These are phyloP conservation scores for Byssochlamys sp. DNA, from an alignment of 2,329 filamentous ascomycete species.

Conservation along the genomic window DNA sequence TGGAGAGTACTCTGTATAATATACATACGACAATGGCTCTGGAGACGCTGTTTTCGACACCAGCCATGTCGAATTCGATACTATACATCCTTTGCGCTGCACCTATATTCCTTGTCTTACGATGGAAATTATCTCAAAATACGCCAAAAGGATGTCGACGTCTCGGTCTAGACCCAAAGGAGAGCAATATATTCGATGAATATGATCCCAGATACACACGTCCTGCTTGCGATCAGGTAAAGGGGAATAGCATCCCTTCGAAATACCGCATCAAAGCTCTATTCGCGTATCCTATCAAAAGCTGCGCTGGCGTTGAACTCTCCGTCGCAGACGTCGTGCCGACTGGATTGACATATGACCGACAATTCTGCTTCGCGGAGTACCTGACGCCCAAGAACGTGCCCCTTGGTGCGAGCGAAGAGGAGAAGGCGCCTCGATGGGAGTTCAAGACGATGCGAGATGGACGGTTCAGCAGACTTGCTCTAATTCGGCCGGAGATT, in stretches of 20 bases:
- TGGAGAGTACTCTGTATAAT: too few species aligned
- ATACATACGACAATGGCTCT: too few species aligned
- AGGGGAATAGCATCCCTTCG: conserved; percentile 20
- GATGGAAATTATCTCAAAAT: background rate
- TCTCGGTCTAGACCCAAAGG: conserved; percentile 37
- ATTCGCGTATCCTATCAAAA: conserved; percentile 75
- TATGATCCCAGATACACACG: conserved; percentile 42
- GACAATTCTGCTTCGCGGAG: conserved; percentile 74
- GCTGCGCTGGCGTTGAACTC: conserved; percentile 68
- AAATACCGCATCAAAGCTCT: conserved; percentile 55
- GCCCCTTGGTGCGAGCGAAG: conserved; percentile 10
- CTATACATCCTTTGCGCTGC: conserved; percentile 6
- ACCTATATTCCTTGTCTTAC: conserved; percentile 7
- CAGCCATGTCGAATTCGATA: background rate
- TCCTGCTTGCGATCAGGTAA: conserved; percentile 20
- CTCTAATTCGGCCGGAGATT: conserved; percentile 56
- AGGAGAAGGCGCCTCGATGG: conserved; percentile 38
- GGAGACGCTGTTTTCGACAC: background rate
- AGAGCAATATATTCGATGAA: conserved; percentile 49
- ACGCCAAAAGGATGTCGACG: conserved; percentile 42
- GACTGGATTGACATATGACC: conserved; percentile 67
- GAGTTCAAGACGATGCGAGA: conserved; percentile 35
- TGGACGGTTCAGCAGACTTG: conserved; percentile 49
- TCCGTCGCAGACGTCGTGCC: conserved; percentile 53
- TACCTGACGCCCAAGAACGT: conserved; percentile 27